Evolutionary conservation across 2,329 filamentous ascomycete genomes (phyloP), one percentile per base, ranked within the genome.

Genomic region (Thelonectria rubi): DNA sequence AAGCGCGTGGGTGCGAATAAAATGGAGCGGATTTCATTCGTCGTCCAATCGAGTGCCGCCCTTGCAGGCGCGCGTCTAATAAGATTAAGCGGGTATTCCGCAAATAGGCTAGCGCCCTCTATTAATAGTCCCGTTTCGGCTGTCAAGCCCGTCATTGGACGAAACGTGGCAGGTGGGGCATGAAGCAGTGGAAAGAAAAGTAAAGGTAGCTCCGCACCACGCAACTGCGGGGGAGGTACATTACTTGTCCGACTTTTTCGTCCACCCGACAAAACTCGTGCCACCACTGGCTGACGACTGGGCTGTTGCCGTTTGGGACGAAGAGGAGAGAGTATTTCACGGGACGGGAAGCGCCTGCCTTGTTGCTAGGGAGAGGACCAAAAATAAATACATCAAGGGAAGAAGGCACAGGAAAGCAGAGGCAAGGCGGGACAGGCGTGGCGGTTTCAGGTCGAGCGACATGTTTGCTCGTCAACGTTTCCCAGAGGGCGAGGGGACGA

Each of bases 11-110:
- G 49, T 42, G 46, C 49, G 24, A 24, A 24, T 24, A 55, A 63
- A 50, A 18, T 53, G 56, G 46, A 47, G 63, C 66, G 66, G 67
- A 45, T 7, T 37, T 55, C 18, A 10, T 37, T 26, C 21, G 48
- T n/a, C 54, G 15, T 45, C 30, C 51, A 55, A 72, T 72, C 69
- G 69, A 65, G 55, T 10, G 24, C 3, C 12, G 18, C 21, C 34
- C 21, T 9, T 67, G 48, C 63, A 72, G 65, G 68, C 69, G 69
- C 69, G 69, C 69, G 69, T 72, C 50, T 69, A 72, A 68, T 59
- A 52, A 59, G 62, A 70, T 55, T 64, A 64, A 58, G 65, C 67
- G 69, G 62, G 53, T 53, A n/a, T 3, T 24, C 58, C 50, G 2
- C 24, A 62, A 55, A 24, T 46, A 67, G 14, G 12, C 48, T 70